Evolutionary conservation across 305 asterid species (phyloP), one percentile per base, ranked within the genome.

Genomic region (Fraxinus baroniana): DNA sequence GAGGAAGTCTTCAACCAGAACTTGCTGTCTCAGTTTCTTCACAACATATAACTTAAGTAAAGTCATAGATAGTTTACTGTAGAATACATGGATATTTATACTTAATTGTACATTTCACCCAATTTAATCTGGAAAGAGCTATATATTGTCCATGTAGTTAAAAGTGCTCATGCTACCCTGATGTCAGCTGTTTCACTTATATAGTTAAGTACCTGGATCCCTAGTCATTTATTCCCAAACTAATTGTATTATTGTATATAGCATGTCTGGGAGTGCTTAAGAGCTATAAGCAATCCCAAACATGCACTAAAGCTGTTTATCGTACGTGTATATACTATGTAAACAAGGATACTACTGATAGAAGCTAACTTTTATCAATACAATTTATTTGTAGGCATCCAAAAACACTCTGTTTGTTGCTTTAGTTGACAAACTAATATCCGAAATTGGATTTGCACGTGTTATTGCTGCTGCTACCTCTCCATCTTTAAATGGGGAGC

Each of bases 361-460:
- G 71, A 77, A 83, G 80, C 84, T 89, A 79, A 87, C 64, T 66
- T 35, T 74, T 52, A 73, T 72, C 39, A 13, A 33, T 81, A 44
- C 73, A 41, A 4, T 36, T 79, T 80, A 71, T 88, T 78, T 90
- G 90, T 86, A 97, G 99, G 94, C 77, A 87, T 87, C 91, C 55
- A 81, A 85, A 85, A 86, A 86, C 76, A 77, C 87, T 60, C 90
- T 84, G 83, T 91, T 94, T 88, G 89, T 93, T 76, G 90, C 91
- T 82, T 79, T 93, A 84, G 82, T 92, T 77, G 92, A 92, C 93
- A 89, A 88, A 81, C 91, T 97, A 83, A 88, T 95, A 86, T 82
- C 97, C 60, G 79, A 86, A 85, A 74, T 92, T 46, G 99, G 99
- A 68, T 89, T 94, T 85, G 91, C 86, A 81, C 91, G 82, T 82